Percentiles rank a stretch among this genome's conserved stretches.
Conservation (phyloP, 169 alveolate species). For the Plasmodium gonderi region DNA sequence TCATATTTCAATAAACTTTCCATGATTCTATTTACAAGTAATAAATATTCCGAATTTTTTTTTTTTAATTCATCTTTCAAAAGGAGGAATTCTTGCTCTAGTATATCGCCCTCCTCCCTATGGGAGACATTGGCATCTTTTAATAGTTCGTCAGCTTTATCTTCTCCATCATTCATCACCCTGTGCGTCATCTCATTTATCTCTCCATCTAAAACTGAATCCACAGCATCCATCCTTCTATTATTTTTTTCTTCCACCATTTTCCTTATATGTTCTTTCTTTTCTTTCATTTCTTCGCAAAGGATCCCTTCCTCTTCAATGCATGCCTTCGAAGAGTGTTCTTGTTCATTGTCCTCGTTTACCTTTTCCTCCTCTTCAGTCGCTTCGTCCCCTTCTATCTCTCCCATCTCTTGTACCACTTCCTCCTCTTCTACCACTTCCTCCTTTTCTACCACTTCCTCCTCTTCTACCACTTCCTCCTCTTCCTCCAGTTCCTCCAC, state of each 20-base stretch:
- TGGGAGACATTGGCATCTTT: not conserved
- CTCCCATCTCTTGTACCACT: not conserved
- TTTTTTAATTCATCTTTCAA: not conserved
- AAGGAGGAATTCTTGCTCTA: conserved; percentile 1
- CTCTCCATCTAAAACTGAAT: too few relatives aligned
- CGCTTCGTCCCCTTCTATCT: not conserved
- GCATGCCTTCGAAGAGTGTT: not conserved
- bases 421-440: conserved; percentile 33
- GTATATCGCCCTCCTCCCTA: not conserved
- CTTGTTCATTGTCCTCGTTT: not conserved
- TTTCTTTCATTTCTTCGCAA: conserved; percentile 22
- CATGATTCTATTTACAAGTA: conserved; percentile 49
- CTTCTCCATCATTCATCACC: not conserved
- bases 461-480: conserved; percentile 17
- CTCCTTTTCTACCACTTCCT: conserved; percentile 24
- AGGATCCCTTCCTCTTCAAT: conserved; percentile 1
- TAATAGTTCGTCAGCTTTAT: not conserved
- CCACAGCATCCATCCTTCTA: not conserved
- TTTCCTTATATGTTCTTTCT: not conserved
- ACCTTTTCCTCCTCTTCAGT: not conserved
- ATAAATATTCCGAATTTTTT: conserved; percentile 1
- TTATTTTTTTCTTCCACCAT: not conserved
- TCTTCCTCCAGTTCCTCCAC: not conserved
- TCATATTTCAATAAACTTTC: conserved; percentile 40
- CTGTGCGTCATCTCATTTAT: not conserved